Conservation (phyloP, 139 green algal species). For the Gonium pectorale region DNA sequence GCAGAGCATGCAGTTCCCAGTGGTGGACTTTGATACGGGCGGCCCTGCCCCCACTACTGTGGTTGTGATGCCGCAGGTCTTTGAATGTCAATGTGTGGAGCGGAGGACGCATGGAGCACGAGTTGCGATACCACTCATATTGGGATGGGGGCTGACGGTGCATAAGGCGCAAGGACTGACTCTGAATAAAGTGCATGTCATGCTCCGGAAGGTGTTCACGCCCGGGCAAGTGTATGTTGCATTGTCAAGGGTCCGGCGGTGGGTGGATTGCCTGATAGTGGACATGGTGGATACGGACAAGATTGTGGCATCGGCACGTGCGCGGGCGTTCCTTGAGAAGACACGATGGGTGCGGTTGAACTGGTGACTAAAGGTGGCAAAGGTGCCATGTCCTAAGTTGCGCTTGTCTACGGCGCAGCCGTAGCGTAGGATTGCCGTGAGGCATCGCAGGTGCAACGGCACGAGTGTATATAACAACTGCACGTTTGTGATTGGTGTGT, state of each 20-base stretch:
- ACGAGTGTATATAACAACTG: too few relatives aligned
- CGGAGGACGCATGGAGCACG: background rate
- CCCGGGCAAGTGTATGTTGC: background rate
- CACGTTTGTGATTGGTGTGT: too few relatives aligned
- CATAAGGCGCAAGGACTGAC: slow-evolving; percentile 10
- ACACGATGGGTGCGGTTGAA: too few relatives aligned
- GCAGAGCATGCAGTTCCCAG: background rate
- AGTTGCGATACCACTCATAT: background rate
- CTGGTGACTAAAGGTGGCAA: too few relatives aligned
- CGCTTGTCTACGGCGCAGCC: too few relatives aligned
- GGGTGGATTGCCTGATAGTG: background rate
- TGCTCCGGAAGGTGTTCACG: background rate
- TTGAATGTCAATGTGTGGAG: background rate
- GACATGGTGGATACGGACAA: too few relatives aligned
- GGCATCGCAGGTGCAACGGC: too few relatives aligned
- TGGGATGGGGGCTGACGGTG: background rate
- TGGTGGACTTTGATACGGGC: background rate
- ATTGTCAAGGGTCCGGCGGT: background rate
- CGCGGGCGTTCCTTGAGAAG: too few relatives aligned
- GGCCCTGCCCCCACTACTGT: background rate
- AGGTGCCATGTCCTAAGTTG: too few relatives aligned
- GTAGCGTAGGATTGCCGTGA: too few relatives aligned
- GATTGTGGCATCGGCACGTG: too few relatives aligned
- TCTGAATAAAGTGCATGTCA: background rate
- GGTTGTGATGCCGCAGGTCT: background rate